Evolutionary conservation across 1,284 basidiomycete species (phyloP).

Genomic region (Peniophora sp.): DNA sequence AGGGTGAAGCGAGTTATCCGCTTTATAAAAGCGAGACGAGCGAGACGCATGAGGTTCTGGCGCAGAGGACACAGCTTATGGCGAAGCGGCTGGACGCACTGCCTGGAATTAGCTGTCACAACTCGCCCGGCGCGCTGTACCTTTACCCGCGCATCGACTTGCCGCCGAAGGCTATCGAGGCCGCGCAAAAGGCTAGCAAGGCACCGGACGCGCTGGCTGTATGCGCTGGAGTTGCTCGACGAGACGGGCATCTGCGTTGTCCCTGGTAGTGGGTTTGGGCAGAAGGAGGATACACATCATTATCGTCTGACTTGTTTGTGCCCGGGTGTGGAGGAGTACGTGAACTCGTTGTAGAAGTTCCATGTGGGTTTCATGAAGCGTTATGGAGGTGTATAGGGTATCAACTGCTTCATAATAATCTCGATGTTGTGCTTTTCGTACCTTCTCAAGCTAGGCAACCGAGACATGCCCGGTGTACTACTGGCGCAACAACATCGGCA

Average conservation of each 20-base stretch:
- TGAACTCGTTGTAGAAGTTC: slow-evolving; percentile 79
- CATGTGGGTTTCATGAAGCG: slow-evolving; percentile 71
- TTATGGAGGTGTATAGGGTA: slow-evolving; percentile 31
- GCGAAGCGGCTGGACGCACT: slow-evolving; percentile 68
- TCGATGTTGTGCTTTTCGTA: not conserved
- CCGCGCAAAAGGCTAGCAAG: slow-evolving; percentile 66
- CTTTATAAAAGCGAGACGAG: slow-evolving; percentile 81
- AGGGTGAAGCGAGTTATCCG: slow-evolving; percentile 66
- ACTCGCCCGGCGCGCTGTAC: slow-evolving; percentile 87
- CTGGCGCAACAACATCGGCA: too few species aligned
- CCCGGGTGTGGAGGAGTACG: slow-evolving; percentile 87
- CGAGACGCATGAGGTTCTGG: slow-evolving; percentile 68
- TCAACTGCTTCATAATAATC: not conserved
- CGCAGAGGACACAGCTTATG: slow-evolving; percentile 67
- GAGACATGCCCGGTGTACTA: too few species aligned
- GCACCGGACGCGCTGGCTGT: slow-evolving; percentile 83
- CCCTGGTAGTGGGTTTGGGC: slow-evolving; percentile 88
- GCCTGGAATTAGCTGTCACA: slow-evolving; percentile 78
- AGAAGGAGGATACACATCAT: slow-evolving; percentile 82
- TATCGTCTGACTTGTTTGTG: slow-evolving; percentile 85
- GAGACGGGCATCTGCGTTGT: slow-evolving; percentile 91
- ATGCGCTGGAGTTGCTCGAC: slow-evolving; percentile 77
- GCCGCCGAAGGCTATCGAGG: slow-evolving; percentile 63
- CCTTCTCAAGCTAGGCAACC: too few species aligned
- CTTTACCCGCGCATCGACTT: slow-evolving; percentile 76